Conservation (phyloP, 75 land plant genomes). For the Cryptomeria japonica region DNA sequence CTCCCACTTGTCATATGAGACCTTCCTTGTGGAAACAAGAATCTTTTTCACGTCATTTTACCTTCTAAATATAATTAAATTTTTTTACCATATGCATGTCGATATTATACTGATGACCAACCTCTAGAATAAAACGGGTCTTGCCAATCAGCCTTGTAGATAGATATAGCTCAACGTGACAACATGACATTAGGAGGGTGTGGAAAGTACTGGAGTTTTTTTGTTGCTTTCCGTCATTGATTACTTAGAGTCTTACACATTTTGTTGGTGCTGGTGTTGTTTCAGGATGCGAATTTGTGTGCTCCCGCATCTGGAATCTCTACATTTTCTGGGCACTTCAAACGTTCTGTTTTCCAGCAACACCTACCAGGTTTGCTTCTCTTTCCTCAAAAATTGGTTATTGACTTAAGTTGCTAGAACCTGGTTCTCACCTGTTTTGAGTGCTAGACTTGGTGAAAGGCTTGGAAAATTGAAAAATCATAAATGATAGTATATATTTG, state of each 20-base stretch:
- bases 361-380: background rate
- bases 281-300: background rate
- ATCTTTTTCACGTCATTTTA: background rate
- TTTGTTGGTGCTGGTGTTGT: slow-evolving; percentile 2
- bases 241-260: background rate
- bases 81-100: background rate
- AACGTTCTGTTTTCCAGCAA: background rate
- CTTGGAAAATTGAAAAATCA: background rate
- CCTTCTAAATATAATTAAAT: background rate
- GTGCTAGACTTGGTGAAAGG: background rate
- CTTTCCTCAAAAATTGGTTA: background rate
- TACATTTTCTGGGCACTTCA: background rate
- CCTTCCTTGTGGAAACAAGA: background rate
- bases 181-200: background rate
- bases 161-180: background rate
- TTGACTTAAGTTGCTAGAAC: background rate
- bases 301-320: background rate
- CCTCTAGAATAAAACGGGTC: background rate
- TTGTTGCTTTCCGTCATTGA: background rate
- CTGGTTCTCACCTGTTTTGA: background rate
- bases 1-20: background rate
- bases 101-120: background rate
- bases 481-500: background rate
- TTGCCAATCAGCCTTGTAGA: background rate
- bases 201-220: background rate